Evolutionary conservation across 345 rosid genomes (phyloP), one percentile per base, ranked within the genome.

Genomic region (Aurinia saxatilis): DNA sequence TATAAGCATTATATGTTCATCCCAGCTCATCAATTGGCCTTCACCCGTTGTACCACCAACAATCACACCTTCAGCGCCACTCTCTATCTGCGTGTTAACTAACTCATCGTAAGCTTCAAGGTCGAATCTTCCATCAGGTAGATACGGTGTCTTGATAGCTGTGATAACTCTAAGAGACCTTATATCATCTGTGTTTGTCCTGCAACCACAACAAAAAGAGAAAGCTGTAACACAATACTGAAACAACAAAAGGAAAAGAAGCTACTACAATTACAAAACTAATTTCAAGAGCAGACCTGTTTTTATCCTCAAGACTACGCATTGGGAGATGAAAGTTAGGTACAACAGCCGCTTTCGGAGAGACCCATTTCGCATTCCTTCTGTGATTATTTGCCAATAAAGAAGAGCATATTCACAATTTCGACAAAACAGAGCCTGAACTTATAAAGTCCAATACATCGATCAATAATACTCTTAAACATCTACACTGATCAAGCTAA

Each of bases 1-100:
- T 42, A 92, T 92, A 49, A 89, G 95, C 91, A 81, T 87, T 61
- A 89, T 82, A 71, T 92, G 96, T 47, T 92, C 97, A 17, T 92
- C 96, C 98, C 96, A 89, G 72, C 93, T 86, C 95, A 89, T 92
- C 42, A 89, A 57, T 17, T 89, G 96, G 10, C 98, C 98, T 74
- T 92, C 98, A 27, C 95, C 98, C 0, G 98, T 90, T 47, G 93
- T 86, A 46, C 96, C 98, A 7, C 95, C 95, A 37, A 92, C 93
- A 11, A 92, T 82, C 52, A 89, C 80, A 72, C 87, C 95, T 80
- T 83, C 91, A 6, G 71, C 91, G 2, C 93, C 91, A 60, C 76
- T 63, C 42, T 40, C 70, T 6, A 87, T 83, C 76, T 89, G 98
- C 68, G 72, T 76, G 68, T 87, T 77, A 57, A 92, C 80, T 74